phyloP scores from a whole-genome alignment of 2,329 filamentous ascomycete species.

The Fusarium xyrophilum region DNA sequence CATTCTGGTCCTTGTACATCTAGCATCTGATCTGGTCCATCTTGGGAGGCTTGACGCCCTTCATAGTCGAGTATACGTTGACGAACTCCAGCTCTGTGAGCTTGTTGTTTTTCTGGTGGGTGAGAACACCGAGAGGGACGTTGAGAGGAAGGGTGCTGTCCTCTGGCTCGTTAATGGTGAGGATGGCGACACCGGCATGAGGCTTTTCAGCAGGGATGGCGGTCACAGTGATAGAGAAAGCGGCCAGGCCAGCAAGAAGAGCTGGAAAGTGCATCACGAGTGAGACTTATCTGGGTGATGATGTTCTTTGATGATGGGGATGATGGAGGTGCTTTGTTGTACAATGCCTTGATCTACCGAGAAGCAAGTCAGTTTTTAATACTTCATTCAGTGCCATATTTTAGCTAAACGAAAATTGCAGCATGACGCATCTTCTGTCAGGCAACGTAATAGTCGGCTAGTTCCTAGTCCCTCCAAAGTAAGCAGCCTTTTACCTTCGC shows the following conservation, averaged over 20 bases:
- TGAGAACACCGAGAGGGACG: slow-evolving; percentile 20
- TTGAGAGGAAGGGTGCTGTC: not conserved
- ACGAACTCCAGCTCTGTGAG: slow-evolving; percentile 15
- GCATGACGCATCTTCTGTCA: no score
- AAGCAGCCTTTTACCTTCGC: not conserved
- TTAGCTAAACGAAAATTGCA: not conserved
- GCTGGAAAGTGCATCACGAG: slow-evolving; percentile 8
- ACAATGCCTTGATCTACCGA: not conserved
- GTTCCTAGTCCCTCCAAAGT: not conserved
- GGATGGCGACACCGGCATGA: slow-evolving; percentile 1
- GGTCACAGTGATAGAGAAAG: not conserved
- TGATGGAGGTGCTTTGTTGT: not conserved
- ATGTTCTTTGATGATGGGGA: rapidly evolving
- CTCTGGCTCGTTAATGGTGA: slow-evolving; percentile 14
- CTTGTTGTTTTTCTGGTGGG: not conserved
- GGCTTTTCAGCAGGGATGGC: not conserved
- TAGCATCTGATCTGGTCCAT: slow-evolving; percentile 17
- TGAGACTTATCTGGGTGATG: not conserved
- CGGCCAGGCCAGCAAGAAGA: not conserved
- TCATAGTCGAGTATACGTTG: not conserved
- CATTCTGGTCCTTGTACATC: slow-evolving; percentile 28
- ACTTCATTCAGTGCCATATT: not conserved
- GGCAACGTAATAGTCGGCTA: not conserved
- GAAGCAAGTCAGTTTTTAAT: not conserved
- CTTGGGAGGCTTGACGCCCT: slow-evolving; percentile 4